Conservation (phyloP, 2,329 filamentous ascomycete species). For the Elsinoe batatas region DNA sequence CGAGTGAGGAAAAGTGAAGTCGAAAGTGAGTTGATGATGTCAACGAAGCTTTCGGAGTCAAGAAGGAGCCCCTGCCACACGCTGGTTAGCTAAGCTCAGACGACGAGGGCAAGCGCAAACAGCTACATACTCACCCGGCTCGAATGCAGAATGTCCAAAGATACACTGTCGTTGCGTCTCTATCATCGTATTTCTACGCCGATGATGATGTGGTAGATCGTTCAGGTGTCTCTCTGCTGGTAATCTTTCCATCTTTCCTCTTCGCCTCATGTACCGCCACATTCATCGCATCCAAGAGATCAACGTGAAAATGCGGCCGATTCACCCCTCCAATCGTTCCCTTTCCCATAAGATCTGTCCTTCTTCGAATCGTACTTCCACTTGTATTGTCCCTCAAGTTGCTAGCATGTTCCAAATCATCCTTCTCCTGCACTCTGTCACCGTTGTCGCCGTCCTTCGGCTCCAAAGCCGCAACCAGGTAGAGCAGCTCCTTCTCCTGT, state of each 20-base stretch:
- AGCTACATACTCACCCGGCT: too few relatives aligned
- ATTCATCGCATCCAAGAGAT: constrained; percentile 79
- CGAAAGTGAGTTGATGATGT: too few relatives aligned
- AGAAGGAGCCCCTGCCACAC: too few relatives aligned
- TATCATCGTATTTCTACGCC: background rate
- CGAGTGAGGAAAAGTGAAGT: too few relatives aligned
- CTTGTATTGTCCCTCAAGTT: constrained; percentile 14
- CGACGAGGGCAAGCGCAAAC: too few relatives aligned
- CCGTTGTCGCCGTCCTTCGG: constrained; percentile 54
- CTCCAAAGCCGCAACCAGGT: constrained; percentile 71
- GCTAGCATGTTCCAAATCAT: constrained; percentile 15
- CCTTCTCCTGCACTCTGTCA: constrained; percentile 43
- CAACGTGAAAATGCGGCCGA: constrained; percentile 85
- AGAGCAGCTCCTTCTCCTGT: constrained; percentile 71
- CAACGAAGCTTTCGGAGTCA: too few relatives aligned
- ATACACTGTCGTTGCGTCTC: background rate
- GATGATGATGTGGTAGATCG: background rate
- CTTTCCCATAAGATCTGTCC: constrained; percentile 30
- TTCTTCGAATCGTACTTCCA: constrained; percentile 18
- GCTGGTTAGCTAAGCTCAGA: too few relatives aligned
- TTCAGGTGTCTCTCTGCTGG: background rate
- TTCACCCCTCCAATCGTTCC: constrained; percentile 74
- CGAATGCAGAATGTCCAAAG: too few relatives aligned
- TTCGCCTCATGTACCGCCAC: constrained; percentile 74
- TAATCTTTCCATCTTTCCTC: constrained; percentile 12